Evolutionary conservation across 305 asterid genomes (phyloP).

Genomic region (Solanum hybrid): DNA sequence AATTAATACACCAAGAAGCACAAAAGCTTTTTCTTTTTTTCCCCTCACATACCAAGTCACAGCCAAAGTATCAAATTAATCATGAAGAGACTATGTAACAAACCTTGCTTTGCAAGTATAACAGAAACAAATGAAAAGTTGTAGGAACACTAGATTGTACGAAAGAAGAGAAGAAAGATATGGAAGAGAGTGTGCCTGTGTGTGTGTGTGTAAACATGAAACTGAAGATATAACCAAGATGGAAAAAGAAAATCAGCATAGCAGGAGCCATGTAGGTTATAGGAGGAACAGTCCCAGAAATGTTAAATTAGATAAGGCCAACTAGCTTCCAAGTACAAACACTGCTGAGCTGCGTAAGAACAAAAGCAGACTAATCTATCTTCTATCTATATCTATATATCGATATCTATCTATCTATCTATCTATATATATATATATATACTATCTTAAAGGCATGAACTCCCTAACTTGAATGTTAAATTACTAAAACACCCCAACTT

Average conservation of each 20-base stretch:
- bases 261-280: not conserved
- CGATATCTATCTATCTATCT: not conserved
- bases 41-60: no score
- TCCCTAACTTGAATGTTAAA: not conserved
- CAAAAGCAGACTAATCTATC: not conserved
- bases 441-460: not conserved
- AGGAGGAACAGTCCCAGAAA: not conserved
- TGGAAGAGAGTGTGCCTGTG: not conserved
- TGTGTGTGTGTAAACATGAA: not conserved
- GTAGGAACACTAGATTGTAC: not conserved
- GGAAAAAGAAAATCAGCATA: not conserved
- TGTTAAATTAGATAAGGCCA: not conserved
- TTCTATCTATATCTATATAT: not conserved
- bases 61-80: no score
- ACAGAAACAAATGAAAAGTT: not conserved
- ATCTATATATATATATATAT: no score
- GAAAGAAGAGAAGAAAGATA: not conserved
- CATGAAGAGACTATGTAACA: not conserved
- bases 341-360: not conserved
- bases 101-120: not conserved
- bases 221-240: slow-evolving; percentile 14
- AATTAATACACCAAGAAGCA: not conserved
- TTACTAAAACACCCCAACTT: not conserved
- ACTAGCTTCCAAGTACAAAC: not conserved
- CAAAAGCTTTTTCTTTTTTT: not conserved